Evolutionary conservation across 2,329 filamentous ascomycete species (phyloP).

Genomic region (Pestalotiopsis sp.): DNA sequence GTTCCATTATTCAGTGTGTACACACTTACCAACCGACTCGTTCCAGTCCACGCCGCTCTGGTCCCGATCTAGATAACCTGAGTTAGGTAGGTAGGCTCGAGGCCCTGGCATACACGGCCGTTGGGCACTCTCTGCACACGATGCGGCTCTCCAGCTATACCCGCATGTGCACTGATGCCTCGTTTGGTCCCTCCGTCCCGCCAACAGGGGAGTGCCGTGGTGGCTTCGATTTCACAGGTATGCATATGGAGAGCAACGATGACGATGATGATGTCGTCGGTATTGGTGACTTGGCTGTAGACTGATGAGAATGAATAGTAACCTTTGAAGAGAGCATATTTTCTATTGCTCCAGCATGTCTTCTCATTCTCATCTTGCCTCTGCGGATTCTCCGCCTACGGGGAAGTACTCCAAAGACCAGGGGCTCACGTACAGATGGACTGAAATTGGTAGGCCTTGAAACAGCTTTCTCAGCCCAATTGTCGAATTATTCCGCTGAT

Average conservation of each 20-base stretch:
- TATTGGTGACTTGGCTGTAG: neutral
- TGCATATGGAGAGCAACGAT: neutral
- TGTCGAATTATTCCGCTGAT: neutral
- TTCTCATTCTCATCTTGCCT: conserved; percentile 1
- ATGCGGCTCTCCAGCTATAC: neutral
- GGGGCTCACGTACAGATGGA: neutral
- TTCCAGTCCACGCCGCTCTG: neutral
- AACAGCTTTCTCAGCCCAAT: neutral
- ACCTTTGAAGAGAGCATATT: conserved; percentile 13
- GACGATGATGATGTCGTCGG: no score
- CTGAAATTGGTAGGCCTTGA: neutral
- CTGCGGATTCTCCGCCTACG: conserved; percentile 1
- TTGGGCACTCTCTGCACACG: neutral
- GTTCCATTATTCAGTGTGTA: neutral
- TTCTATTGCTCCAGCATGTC: conserved; percentile 10
- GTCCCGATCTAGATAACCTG: neutral
- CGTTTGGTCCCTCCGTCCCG: neutral
- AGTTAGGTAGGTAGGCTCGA: neutral
- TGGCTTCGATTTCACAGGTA: conserved; percentile 11
- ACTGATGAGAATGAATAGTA: conserved; percentile 1
- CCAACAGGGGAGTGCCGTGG: neutral
- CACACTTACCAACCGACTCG: neutral
- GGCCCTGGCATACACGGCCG: neutral
- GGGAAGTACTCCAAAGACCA: conserved; percentile 5
- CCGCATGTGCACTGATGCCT: neutral